Percentiles rank a stretch among this genome's conserved stretches.
These are phyloP conservation scores for Trypanosoma vivax DNA, from an alignment of 208 protist species.

Conservation along the genomic window DNA sequence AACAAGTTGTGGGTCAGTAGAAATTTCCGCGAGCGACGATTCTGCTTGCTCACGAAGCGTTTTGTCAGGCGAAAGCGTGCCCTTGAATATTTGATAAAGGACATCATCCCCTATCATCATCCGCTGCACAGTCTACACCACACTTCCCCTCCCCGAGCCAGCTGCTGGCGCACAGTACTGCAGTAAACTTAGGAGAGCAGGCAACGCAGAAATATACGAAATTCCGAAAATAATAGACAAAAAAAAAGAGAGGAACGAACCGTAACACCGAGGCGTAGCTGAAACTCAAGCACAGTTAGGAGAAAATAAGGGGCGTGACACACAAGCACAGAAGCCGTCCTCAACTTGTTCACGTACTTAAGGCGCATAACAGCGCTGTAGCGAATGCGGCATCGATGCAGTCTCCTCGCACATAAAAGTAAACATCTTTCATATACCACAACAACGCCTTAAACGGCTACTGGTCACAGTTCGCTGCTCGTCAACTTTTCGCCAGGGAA, in stretches of 20 bases:
- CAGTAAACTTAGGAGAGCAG: too few species aligned
- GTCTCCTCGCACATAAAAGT: too few species aligned
- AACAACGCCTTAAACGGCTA: too few species aligned
- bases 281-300: neutral
- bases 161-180: too few species aligned
- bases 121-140: neutral
- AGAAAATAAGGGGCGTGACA: neutral
- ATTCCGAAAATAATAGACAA: neutral
- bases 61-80: conserved; percentile 66
- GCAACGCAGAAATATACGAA: neutral
- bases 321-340: too few species aligned
- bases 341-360: too few species aligned
- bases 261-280: neutral
- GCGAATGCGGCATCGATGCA: too few species aligned
- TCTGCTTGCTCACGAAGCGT: conserved; percentile 54
- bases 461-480: too few species aligned
- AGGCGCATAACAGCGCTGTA: too few species aligned
- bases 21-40: conserved; percentile 40
- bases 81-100: conserved; percentile 50
- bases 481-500: too few species aligned
- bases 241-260: neutral
- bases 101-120: conserved; percentile 18
- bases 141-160: neutral
- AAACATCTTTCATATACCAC: too few species aligned
- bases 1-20: conserved; percentile 43